A percentile compares a stretch with the other conserved stretches of the same genome.
Conservation (phyloP, 1,284 basidiomycete species). For the Serendipita sp. region DNA sequence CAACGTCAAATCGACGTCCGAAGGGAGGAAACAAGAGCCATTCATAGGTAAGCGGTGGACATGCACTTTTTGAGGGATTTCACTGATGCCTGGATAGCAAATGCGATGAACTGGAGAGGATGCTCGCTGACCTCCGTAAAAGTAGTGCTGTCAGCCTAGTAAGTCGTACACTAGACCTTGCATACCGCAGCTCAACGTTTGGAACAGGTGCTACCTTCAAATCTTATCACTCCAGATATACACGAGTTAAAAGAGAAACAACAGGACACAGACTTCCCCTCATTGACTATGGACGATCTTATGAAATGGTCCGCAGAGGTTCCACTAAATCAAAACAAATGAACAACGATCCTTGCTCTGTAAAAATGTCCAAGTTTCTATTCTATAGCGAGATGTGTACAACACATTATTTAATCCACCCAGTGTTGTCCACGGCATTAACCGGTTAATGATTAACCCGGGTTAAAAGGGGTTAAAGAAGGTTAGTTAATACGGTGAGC, state of each 20-base stretch:
- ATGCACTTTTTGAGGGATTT: neutral
- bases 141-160: conserved; percentile 21
- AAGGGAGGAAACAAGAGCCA: conserved; percentile 44
- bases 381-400: too few relatives aligned
- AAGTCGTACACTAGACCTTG: neutral
- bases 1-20: conserved; percentile 53
- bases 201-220: too few relatives aligned
- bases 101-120: conserved; percentile 52
- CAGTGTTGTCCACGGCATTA: too few relatives aligned
- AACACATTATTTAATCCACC: too few relatives aligned
- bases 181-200: too few relatives aligned
- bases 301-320: neutral
- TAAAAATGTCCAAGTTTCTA: too few relatives aligned
- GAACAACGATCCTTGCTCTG: neutral
- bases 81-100: conserved; percentile 29
- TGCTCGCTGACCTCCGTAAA: conserved; percentile 37
- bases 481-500: too few relatives aligned
- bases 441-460: too few relatives aligned
- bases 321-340: neutral
- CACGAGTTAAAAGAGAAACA: too few relatives aligned
- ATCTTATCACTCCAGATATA: too few relatives aligned
- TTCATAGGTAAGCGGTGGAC: conserved; percentile 33
- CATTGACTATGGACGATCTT: neutral
- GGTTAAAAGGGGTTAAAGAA: too few relatives aligned
- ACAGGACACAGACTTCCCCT: too few relatives aligned